These are phyloP conservation scores for Microbotryomycetes sp. DNA, from an alignment of 1,284 basidiomycete species.

Conservation along the genomic window DNA sequence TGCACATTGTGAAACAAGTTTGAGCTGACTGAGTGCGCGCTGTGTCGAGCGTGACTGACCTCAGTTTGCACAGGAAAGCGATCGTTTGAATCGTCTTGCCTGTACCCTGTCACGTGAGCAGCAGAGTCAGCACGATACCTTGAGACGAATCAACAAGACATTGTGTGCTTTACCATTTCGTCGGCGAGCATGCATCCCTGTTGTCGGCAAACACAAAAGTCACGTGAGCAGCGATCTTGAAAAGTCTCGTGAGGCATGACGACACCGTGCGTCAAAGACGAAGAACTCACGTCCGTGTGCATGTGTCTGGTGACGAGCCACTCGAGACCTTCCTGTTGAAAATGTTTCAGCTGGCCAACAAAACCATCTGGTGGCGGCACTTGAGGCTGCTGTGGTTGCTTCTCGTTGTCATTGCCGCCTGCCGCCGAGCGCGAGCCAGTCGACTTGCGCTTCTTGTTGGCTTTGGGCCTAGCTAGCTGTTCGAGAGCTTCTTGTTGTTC, in stretches of 20 bases:
- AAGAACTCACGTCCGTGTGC: slow-evolving; percentile 44
- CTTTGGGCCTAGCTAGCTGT: background rate
- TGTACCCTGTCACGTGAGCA: background rate
- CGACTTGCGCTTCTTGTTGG: slow-evolving; percentile 7
- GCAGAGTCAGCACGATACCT: background rate
- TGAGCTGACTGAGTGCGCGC: slow-evolving; percentile 85
- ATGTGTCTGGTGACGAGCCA: slow-evolving; percentile 86
- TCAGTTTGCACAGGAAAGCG: background rate
- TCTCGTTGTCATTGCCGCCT: slow-evolving; percentile 5
- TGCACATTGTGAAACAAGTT: too few relatives aligned
- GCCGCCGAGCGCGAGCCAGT: background rate
- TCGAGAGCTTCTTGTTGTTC: background rate
- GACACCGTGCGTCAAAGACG: slow-evolving; percentile 45
- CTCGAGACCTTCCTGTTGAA: slow-evolving; percentile 86
- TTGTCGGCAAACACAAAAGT: background rate
- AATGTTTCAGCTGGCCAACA: slow-evolving; percentile 79
- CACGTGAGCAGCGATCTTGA: background rate
- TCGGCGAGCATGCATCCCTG: slow-evolving; percentile 60
- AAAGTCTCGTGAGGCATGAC: slow-evolving; percentile 50
- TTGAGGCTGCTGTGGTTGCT: background rate
- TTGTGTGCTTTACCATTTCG: slow-evolving; percentile 39
- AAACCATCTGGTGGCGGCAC: background rate
- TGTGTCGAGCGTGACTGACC: too few relatives aligned
- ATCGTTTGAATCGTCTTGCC: background rate
- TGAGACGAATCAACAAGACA: too few relatives aligned